Percentiles rank a stretch among this genome's conserved stretches.
phyloP scores from a whole-genome alignment of 1,284 basidiomycete species.

The Heterobasidion annosum region DNA sequence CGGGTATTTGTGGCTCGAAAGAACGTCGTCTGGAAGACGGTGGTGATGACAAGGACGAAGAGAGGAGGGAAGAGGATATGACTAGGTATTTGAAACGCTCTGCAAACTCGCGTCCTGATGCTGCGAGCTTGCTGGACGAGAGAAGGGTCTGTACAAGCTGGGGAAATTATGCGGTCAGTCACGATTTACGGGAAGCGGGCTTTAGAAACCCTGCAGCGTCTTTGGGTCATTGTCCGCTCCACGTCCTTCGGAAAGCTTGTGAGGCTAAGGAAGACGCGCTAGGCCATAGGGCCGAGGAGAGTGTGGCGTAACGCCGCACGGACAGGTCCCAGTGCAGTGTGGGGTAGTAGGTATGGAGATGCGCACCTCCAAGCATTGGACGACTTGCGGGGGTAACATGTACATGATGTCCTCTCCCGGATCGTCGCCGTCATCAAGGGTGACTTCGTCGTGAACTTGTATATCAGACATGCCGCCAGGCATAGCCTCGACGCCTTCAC shows the following conservation, averaged over 20 bases:
- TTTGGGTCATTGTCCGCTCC: neutral
- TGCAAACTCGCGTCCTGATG: constrained; percentile 35
- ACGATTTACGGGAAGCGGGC: neutral
- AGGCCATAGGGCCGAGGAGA: neutral
- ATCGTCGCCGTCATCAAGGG: constrained; percentile 22
- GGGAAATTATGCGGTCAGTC: neutral
- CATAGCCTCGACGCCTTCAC: constrained; percentile 35
- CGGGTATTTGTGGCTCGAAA: constrained; percentile 17
- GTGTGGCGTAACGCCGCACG: neutral
- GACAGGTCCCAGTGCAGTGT: neutral
- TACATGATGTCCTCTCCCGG: constrained; percentile 17
- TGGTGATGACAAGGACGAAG: constrained; percentile 30
- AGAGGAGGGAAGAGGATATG: constrained; percentile 73
- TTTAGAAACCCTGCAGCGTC: neutral
- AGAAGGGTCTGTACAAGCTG: constrained; percentile 7
- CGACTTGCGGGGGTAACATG: constrained; percentile 26
- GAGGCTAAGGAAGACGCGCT: neutral
- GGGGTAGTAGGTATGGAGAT: neutral
- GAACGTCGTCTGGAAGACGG: constrained; percentile 15
- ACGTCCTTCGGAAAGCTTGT: neutral
- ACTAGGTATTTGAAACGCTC: constrained; percentile 80
- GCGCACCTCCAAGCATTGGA: constrained; percentile 27
- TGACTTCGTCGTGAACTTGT: constrained; percentile 10
- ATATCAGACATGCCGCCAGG: constrained; percentile 27
- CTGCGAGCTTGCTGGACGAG: constrained; percentile 7